These are phyloP conservation scores for Xylaria polymorpha DNA, from an alignment of 2,329 filamentous ascomycete genomes.

Conservation along the genomic window DNA sequence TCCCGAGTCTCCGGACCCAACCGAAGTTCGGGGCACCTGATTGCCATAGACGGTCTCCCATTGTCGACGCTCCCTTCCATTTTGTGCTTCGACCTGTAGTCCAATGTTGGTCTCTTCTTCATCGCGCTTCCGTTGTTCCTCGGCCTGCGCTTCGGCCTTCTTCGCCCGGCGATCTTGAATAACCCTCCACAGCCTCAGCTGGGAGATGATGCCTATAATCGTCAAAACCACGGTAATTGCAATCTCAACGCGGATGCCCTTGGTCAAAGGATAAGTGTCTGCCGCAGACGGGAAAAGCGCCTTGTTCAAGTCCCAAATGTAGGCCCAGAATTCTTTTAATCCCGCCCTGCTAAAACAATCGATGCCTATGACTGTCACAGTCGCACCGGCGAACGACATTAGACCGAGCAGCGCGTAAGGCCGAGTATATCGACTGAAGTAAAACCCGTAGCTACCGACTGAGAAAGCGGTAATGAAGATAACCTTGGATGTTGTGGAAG, in stretches of 20 bases:
- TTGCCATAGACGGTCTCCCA: conserved; percentile 86
- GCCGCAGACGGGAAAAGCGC: conserved; percentile 82
- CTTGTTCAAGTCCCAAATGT: conserved; percentile 85
- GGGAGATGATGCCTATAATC: conserved; percentile 81
- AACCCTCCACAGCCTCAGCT: conserved; percentile 86
- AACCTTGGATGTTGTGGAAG: conserved; percentile 69
- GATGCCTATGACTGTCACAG: conserved; percentile 81
- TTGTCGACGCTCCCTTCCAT: conserved; percentile 68
- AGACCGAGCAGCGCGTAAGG: conserved; percentile 80
- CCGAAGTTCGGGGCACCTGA: conserved; percentile 50
- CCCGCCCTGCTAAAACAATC: conserved; percentile 93
- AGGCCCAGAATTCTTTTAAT: conserved; percentile 95
- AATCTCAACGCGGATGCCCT: conserved; percentile 86
- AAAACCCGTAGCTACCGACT: conserved; percentile 74
- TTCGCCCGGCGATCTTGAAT: conserved; percentile 71
- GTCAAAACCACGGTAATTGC: conserved; percentile 81
- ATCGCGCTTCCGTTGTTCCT: conserved; percentile 59
- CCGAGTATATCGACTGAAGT: conserved; percentile 81
- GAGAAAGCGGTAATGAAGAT: conserved; percentile 82
- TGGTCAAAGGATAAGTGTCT: conserved; percentile 84
- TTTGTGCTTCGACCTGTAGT: conserved; percentile 71
- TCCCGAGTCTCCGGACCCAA: conserved; percentile 62
- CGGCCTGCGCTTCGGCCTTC: conserved; percentile 62
- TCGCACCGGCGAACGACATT: conserved; percentile 85
- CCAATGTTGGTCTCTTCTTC: conserved; percentile 76